phyloP scores from a whole-genome alignment of 2,329 filamentous ascomycete species.

The Trichophyton equinum region DNA sequence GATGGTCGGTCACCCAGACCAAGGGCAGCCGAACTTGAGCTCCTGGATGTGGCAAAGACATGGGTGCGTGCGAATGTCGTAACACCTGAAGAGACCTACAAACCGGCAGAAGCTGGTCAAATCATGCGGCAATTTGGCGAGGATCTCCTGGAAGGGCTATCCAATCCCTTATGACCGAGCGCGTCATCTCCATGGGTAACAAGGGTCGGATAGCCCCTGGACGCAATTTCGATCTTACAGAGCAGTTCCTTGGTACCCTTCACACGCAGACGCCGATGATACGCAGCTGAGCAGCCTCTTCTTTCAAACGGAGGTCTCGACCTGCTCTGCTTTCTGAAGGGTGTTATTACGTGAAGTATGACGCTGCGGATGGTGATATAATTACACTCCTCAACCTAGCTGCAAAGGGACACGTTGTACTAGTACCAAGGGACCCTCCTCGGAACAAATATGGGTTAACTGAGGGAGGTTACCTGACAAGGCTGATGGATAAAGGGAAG shows the following conservation, averaged over 20 bases:
- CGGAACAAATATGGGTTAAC: conserved; percentile 35
- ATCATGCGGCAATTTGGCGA: conserved; percentile 24
- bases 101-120: conserved; percentile 25
- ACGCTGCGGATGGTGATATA: conserved; percentile 33
- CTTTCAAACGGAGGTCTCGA: conserved; percentile 34
- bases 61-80: conserved; percentile 38
- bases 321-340: conserved; percentile 22
- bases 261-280: conserved; percentile 31
- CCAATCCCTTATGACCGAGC: conserved; percentile 29
- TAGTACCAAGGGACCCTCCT: conserved; percentile 30
- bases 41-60: conserved; percentile 31
- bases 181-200: conserved; percentile 29
- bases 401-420: conserved; percentile 23
- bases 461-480: conserved; percentile 35
- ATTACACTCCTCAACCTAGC: conserved; percentile 33
- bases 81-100: conserved; percentile 32
- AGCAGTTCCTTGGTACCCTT: conserved; percentile 30
- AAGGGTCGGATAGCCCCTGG: conserved; percentile 30
- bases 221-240: conserved; percentile 34
- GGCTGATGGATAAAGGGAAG: conserved; percentile 33
- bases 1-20: background rate
- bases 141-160: conserved; percentile 28
- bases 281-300: too few relatives aligned
- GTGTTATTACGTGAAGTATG: conserved; percentile 23
- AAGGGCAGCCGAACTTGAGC: conserved; percentile 14